Evolutionary conservation across 345 rosid genomes (phyloP), one percentile per base, ranked within the genome.

Genomic region (Dimocarpus longan): DNA sequence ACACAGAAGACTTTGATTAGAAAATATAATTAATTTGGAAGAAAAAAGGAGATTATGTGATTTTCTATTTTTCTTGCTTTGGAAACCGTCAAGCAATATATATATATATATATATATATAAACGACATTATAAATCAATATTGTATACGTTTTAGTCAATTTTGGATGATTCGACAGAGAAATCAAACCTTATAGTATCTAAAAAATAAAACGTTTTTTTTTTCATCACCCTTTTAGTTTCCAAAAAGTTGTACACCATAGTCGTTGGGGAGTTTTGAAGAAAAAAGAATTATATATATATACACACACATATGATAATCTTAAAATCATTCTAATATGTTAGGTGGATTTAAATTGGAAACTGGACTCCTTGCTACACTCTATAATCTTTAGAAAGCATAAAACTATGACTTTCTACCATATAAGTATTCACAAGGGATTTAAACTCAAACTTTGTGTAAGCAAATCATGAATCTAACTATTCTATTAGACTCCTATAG

Each of bases 81-180:
- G 21, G 63, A 42, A 65, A 62, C 66, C 75, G 81, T 78, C 81
- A 74, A 62, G 37, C 81, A 74, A 68, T 26, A 46, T 46, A 46
- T 46, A 46, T 46, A 32, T 32, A 32, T 32, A 32, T 32, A 32
- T 32, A 32, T 32, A 2, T 32, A 32, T 32, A 28, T 13, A 12
- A 3, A 50, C 13, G 18, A 11, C 56, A 3, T 50, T 50, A 50
- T 50, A 50, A 50, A 50, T 50, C 18, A 50, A 50, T 50, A 13
- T 50, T 13, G 56, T 50, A 50, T 50, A 50, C 16, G 3, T 50
- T 50, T 50, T 50, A 11, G 56, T 50, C 56, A 50, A 50, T 50
- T 13, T 50, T 50, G 56, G 56, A 46, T 46, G 52, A 11, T 46
- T 46, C 52, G 10, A 46, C 10, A 46, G 13, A 46, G 52, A 46